Percentiles rank a stretch among this genome's conserved stretches.
Evolutionary conservation across 495 filamentous ascomycete species (phyloP).

Genomic region (Daldinia childiae): DNA sequence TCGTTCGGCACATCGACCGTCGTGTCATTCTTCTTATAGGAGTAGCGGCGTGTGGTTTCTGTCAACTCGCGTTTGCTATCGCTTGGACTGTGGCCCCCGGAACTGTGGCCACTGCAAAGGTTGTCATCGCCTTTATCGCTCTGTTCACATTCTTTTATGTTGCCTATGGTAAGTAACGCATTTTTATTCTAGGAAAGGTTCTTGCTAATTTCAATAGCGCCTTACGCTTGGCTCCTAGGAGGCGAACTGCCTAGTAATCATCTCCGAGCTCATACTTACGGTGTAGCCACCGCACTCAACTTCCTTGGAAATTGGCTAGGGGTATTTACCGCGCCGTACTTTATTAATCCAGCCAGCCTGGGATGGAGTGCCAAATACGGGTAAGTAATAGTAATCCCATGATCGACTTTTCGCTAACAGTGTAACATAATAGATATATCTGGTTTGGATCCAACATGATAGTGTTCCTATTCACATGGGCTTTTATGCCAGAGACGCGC

Average conservation of each 20-base stretch:
- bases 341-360: slow-evolving; percentile 63
- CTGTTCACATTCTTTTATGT: slow-evolving; percentile 54
- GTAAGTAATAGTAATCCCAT: slow-evolving; percentile 17
- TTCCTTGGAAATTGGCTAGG: slow-evolving; percentile 62
- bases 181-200: neutral
- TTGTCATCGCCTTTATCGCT: slow-evolving; percentile 56
- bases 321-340: slow-evolving; percentile 64
- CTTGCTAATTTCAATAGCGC: slow-evolving; percentile 37
- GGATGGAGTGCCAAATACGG: slow-evolving; percentile 56
- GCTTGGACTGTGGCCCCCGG: slow-evolving; percentile 59
- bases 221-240: slow-evolving; percentile 64
- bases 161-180: slow-evolving; percentile 43
- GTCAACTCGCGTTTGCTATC: slow-evolving; percentile 58
- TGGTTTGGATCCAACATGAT: slow-evolving; percentile 52
- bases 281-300: slow-evolving; percentile 55
- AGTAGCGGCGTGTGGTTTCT: slow-evolving; percentile 57
- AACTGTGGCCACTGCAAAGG: slow-evolving; percentile 50
- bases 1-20: slow-evolving; percentile 59
- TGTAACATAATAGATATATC: slow-evolving; percentile 43
- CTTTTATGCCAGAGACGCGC: slow-evolving; percentile 62
- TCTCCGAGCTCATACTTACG: slow-evolving; percentile 59
- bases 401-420: neutral
- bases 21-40: slow-evolving; percentile 59
- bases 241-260: slow-evolving; percentile 60
- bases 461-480: slow-evolving; percentile 56